Evolutionary conservation across 371 early-diverging fungal species (phyloP).

Genomic region (Mortierella sp.): DNA sequence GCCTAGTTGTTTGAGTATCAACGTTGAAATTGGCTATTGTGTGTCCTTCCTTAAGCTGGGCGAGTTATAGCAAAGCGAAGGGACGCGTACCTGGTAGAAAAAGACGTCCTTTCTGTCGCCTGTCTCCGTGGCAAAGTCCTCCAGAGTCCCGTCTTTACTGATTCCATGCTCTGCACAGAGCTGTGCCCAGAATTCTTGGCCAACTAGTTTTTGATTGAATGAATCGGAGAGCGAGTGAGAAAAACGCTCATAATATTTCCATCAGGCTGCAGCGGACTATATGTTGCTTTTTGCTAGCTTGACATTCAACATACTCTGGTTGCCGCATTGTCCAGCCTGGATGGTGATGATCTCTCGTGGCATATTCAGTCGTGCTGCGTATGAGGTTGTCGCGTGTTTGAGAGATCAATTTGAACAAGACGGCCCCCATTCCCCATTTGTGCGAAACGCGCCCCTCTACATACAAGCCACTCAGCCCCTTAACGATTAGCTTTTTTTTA

Average conservation of each 20-base stretch:
- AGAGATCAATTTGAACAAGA: too few species aligned
- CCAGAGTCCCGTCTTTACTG: slow-evolving; percentile 82
- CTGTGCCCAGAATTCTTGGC: slow-evolving; percentile 93
- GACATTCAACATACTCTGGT: slow-evolving; percentile 83
- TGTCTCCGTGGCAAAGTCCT: slow-evolving; percentile 88
- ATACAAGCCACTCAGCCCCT: too few species aligned
- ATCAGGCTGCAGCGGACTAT: not conserved
- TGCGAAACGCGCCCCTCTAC: too few species aligned
- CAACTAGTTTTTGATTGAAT: slow-evolving; percentile 75
- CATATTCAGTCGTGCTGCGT: slow-evolving; percentile 51
- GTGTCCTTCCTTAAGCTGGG: too few species aligned
- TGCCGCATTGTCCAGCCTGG: slow-evolving; percentile 98
- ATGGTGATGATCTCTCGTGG: slow-evolving; percentile 94
- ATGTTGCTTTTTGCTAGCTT: too few species aligned
- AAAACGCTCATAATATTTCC: not conserved
- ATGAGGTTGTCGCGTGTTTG: too few species aligned
- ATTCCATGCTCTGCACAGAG: slow-evolving; percentile 94
- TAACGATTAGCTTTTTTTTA: too few species aligned
- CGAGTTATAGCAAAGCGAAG: not conserved
- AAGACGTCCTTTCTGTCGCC: slow-evolving; percentile 98
- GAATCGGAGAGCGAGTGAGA: slow-evolving; percentile 1
- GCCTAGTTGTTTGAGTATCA: slow-evolving; percentile 61
- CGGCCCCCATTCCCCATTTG: too few species aligned
- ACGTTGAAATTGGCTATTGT: too few species aligned
- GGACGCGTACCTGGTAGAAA: slow-evolving; percentile 90